These are phyloP conservation scores for Globisporangium paddicum DNA, from an alignment of 352 stramenopile species.

Conservation along the genomic window DNA sequence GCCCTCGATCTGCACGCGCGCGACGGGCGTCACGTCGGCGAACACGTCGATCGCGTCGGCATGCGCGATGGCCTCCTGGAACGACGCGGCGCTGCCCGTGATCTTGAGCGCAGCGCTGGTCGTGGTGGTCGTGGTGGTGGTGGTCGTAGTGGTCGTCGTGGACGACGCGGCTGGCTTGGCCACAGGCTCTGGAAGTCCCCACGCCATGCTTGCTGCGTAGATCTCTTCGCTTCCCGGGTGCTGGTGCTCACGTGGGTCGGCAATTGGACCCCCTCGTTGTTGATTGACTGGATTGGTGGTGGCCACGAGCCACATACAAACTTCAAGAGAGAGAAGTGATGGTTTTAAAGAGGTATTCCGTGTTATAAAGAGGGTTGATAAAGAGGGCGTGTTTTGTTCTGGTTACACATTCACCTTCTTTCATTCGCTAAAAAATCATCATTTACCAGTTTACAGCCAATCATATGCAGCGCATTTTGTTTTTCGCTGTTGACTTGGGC, in stretches of 20 bases:
- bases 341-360: too few relatives aligned
- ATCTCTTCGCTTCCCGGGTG: constrained; percentile 9
- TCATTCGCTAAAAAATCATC: too few relatives aligned
- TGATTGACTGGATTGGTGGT: constrained; percentile 38
- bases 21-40: constrained; percentile 57
- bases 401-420: too few relatives aligned
- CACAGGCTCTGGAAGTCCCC: constrained; percentile 43
- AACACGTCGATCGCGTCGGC: constrained; percentile 66
- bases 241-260: constrained; percentile 12
- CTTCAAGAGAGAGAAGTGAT: too few relatives aligned
- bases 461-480: too few relatives aligned
- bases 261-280: constrained; percentile 17
- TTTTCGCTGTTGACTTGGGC: too few relatives aligned
- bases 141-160: constrained; percentile 20
- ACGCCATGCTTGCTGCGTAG: constrained; percentile 34
- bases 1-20: constrained; percentile 71
- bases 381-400: too few relatives aligned
- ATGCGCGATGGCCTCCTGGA: constrained; percentile 16
- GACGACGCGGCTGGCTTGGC: constrained; percentile 19
- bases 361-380: too few relatives aligned
- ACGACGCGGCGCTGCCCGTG: constrained; percentile 10
- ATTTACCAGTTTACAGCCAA: too few relatives aligned
- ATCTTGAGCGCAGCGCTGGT: constrained; percentile 1
- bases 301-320: constrained; percentile 14
- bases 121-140: constrained; percentile 9